These are phyloP conservation scores for Phyllosticta capitalensis DNA, from an alignment of 2,329 filamentous ascomycete species.

Conservation along the genomic window DNA sequence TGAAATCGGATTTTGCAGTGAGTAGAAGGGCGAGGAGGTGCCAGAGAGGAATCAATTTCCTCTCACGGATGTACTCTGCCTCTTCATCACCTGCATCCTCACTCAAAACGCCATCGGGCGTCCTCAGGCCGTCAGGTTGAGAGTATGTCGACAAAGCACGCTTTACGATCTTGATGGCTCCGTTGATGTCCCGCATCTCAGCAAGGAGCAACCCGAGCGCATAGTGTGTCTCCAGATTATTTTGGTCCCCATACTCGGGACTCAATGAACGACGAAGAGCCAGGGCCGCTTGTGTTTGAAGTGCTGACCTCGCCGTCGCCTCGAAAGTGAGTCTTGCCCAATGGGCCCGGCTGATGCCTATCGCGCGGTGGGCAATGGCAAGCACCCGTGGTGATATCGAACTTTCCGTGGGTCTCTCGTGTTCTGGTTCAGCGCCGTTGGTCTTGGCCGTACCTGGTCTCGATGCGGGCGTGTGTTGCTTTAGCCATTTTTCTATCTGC, in stretches of 20 bases:
- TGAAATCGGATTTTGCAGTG: slow-evolving; percentile 77
- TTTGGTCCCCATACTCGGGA: slow-evolving; percentile 53
- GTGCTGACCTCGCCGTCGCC: slow-evolving; percentile 56
- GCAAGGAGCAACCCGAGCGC: slow-evolving; percentile 77
- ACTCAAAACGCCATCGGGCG: slow-evolving; percentile 24
- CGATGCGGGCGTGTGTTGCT: slow-evolving; percentile 39
- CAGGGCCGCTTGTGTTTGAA: slow-evolving; percentile 68
- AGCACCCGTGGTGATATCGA: slow-evolving; percentile 51
- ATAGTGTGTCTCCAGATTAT: slow-evolving; percentile 69
- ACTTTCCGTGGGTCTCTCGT: slow-evolving; percentile 24
- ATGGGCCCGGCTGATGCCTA: slow-evolving; percentile 76
- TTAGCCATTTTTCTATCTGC: slow-evolving; percentile 66
- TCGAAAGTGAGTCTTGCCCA: slow-evolving; percentile 80
- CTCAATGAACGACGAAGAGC: slow-evolving; percentile 65
- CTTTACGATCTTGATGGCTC: slow-evolving; percentile 76
- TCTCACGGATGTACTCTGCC: slow-evolving; percentile 41
- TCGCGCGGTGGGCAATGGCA: slow-evolving; percentile 63
- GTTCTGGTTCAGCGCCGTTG: slow-evolving; percentile 14
- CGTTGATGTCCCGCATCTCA: slow-evolving; percentile 70
- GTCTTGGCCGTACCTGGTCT: slow-evolving; percentile 15
- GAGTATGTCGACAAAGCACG: slow-evolving; percentile 55
- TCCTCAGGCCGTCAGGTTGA: slow-evolving; percentile 19
- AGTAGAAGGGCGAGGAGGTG: slow-evolving; percentile 80
- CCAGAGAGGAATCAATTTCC: slow-evolving; percentile 70
- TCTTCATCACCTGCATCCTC: slow-evolving; percentile 3